These are phyloP conservation scores for Phytopythium chamaehyphon DNA, from an alignment of 352 stramenopile genomes.

Conservation along the genomic window DNA sequence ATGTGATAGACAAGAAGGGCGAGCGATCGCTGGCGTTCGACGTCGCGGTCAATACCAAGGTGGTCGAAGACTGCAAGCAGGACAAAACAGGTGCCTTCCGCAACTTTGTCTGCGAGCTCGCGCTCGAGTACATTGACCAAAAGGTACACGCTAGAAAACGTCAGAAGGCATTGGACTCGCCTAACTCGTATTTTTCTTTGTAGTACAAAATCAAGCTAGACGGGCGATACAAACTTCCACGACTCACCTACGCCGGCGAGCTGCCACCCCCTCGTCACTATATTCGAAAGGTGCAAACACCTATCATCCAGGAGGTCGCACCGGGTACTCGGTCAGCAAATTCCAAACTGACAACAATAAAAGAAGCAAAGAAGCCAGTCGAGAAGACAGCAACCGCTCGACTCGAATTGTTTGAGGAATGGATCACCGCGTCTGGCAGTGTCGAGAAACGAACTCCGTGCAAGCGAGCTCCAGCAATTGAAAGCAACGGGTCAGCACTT, in stretches of 20 bases:
- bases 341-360: constrained; percentile 11
- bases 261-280: constrained; percentile 73
- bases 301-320: constrained; percentile 69
- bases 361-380: constrained; percentile 7
- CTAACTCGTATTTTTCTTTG: neutral
- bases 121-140: constrained; percentile 79
- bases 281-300: constrained; percentile 65
- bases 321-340: neutral
- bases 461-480: constrained; percentile 23
- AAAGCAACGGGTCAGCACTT: constrained; percentile 33
- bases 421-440: neutral
- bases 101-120: constrained; percentile 80
- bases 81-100: constrained; percentile 70
- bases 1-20: constrained; percentile 76
- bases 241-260: constrained; percentile 56
- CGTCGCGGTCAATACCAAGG: constrained; percentile 76
- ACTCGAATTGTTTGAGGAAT: constrained; percentile 43
- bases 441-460: constrained; percentile 15
- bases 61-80: constrained; percentile 53
- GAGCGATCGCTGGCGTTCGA: constrained; percentile 61
- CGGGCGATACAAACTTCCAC: constrained; percentile 70
- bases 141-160: constrained; percentile 34
- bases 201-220: constrained; percentile 80
- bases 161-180: too few relatives aligned
- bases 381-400: constrained; percentile 27